These are phyloP conservation scores for Kwoniella bestiolae DNA, from an alignment of 768 basidiomycete species.

Conservation along the genomic window DNA sequence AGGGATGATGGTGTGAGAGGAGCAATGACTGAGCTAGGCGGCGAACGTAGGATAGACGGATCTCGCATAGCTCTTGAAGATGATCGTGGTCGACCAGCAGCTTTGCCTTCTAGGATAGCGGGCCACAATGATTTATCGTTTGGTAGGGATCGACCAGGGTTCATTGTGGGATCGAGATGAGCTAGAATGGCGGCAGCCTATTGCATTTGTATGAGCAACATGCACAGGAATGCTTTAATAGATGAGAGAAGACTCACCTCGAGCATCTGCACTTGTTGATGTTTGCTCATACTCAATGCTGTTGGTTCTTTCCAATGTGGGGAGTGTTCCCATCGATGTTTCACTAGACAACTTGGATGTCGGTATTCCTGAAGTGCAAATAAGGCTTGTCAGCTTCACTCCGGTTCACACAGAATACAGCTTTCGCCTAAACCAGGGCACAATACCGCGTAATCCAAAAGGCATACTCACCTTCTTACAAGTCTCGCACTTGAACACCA, in stretches of 20 bases:
- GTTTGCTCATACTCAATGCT: conserved; percentile 88
- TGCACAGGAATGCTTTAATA: background rate
- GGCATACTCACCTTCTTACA: conserved; percentile 85
- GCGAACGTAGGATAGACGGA: conserved; percentile 40
- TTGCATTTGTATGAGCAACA: background rate
- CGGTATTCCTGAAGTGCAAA: conserved; percentile 57
- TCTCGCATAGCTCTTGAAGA: conserved; percentile 34
- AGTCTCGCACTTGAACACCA: conserved; percentile 88
- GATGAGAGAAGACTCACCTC: conserved; percentile 65
- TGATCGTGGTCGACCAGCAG: conserved; percentile 20
- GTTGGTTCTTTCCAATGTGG: conserved; percentile 94
- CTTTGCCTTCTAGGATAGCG: conserved; percentile 26
- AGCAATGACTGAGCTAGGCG: conserved; percentile 38
- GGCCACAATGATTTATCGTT: conserved; percentile 95
- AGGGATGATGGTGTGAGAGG: conserved; percentile 51
- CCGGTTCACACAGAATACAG: too few species aligned
- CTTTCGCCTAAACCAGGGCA: too few species aligned
- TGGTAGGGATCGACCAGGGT: conserved; percentile 74
- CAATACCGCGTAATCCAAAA: too few species aligned
- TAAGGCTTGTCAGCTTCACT: background rate
- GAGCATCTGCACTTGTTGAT: conserved; percentile 94
- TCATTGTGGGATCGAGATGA: conserved; percentile 71
- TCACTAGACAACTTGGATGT: conserved; percentile 92
- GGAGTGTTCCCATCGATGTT: conserved; percentile 97
- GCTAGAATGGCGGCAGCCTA: conserved; percentile 94